A percentile compares a stretch with the other conserved stretches of the same genome.
These are phyloP conservation scores for Fusarium solani-melongenae DNA, from an alignment of 2,329 filamentous ascomycete species.

Conservation along the genomic window DNA sequence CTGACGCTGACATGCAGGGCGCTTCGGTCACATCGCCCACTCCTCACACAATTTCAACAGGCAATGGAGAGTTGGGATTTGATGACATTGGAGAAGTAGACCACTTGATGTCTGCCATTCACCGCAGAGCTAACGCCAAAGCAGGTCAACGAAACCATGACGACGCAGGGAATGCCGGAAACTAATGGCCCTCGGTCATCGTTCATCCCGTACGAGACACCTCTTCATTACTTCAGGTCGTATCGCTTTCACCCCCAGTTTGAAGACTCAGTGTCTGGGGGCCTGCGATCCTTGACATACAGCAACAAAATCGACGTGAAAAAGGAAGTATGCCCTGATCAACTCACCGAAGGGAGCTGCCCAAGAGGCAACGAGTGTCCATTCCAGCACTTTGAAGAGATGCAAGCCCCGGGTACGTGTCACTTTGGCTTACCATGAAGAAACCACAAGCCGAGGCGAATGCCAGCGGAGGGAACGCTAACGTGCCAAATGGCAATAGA, in stretches of 20 bases:
- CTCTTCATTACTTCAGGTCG: conserved; percentile 83
- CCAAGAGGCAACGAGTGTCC: conserved; percentile 76
- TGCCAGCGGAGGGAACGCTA: conserved; percentile 57
- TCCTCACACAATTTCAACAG: conserved; percentile 48
- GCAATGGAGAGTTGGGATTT: conserved; percentile 35
- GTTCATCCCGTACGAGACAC: conserved; percentile 79
- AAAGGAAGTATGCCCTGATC: conserved; percentile 79
- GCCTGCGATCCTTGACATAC: conserved; percentile 90
- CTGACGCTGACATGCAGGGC: conserved; percentile 42
- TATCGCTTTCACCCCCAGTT: conserved; percentile 91
- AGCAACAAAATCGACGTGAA: conserved; percentile 88
- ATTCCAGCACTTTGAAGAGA: conserved; percentile 77
- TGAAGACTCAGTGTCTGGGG: conserved; percentile 74
- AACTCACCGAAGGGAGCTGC: conserved; percentile 77
- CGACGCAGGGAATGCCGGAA: not conserved
- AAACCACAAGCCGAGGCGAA: conserved; percentile 32
- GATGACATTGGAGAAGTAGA: conserved; percentile 57
- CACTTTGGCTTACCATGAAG: conserved; percentile 26
- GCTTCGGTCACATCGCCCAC: conserved; percentile 35
- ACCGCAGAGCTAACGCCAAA: conserved; percentile 30
- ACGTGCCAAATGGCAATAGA: conserved; percentile 64
- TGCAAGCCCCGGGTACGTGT: conserved; percentile 53
- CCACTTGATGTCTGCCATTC: conserved; percentile 39
- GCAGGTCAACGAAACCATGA: conserved; percentile 30
- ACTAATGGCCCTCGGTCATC: conserved; percentile 25